Conservation (phyloP, 306 rosid genomes). For the Sicyos baderoa region DNA sequence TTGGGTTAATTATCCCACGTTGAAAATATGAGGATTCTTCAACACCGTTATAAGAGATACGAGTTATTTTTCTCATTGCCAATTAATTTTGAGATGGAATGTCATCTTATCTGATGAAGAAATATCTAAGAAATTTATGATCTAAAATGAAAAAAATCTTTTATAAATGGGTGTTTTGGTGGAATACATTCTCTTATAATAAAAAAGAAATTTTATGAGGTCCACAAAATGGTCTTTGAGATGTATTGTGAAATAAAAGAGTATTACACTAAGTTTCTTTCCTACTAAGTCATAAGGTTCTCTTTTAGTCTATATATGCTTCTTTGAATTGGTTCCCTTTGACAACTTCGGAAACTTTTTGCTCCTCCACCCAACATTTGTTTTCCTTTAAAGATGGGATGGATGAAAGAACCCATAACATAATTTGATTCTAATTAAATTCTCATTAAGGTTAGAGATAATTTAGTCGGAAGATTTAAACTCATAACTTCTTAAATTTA, state of each 20-base stretch:
- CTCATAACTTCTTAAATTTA: no score
- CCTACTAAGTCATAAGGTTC: neutral
- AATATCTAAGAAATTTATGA: no score
- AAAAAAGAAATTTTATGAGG: neutral
- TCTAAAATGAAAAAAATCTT: no score
- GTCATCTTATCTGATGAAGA: no score
- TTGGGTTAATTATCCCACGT: no score
- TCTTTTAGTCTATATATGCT: neutral
- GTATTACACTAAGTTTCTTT: neutral
- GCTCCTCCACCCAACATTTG: neutral
- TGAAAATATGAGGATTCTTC: no score
- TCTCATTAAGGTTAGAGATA: no score
- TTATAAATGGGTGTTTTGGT: neutral
- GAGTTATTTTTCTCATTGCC: no score
- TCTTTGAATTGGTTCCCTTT: neutral
- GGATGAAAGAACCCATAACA: neutral
- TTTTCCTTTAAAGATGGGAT: neutral
- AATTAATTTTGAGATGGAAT: no score
- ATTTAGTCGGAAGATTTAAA: no score
- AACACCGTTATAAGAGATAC: no score
- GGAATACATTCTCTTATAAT: neutral
- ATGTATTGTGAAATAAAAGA: neutral
- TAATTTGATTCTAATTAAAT: neutral
- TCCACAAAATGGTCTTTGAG: slow-evolving; percentile 16
- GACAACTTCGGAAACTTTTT: neutral